phyloP scores from a whole-genome alignment of 1,284 basidiomycete genomes.

The Veloboletus limbatus region DNA sequence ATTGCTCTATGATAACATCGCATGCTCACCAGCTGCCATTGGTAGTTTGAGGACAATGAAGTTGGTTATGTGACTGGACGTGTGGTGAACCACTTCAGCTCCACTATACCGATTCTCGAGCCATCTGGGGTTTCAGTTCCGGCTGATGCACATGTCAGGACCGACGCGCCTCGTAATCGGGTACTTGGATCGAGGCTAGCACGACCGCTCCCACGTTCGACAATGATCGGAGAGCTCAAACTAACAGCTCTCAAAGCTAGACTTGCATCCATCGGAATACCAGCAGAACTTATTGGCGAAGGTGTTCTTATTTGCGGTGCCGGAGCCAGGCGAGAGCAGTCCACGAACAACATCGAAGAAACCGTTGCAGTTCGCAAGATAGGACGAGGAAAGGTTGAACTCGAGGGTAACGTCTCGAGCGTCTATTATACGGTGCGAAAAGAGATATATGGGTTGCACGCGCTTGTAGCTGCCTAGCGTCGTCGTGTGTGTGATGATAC shows the following conservation, averaged over 20 bases:
- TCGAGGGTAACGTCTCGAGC: constrained; percentile 87
- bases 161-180: constrained; percentile 35
- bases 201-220: constrained; percentile 72
- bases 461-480: constrained; percentile 68
- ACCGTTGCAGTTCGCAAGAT: constrained; percentile 88
- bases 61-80: constrained; percentile 88
- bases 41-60: constrained; percentile 95
- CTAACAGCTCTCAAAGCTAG: constrained; percentile 81
- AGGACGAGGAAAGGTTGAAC: constrained; percentile 76
- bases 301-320: constrained; percentile 91
- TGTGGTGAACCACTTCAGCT: constrained; percentile 78
- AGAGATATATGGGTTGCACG: constrained; percentile 88
- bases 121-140: constrained; percentile 42
- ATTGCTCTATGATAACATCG: neutral
- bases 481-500: constrained; percentile 6
- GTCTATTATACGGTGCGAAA: constrained; percentile 85
- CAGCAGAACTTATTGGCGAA: constrained; percentile 91
- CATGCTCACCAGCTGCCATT: constrained; percentile 9
- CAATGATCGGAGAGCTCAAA: constrained; percentile 95
- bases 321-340: constrained; percentile 47
- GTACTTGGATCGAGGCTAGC: constrained; percentile 61
- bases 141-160: constrained; percentile 25
- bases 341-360: constrained; percentile 56
- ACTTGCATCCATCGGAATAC: constrained; percentile 70
- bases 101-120: constrained; percentile 69